Base-by-base conservation (phyloP, 2,329 filamentous ascomycete species). In the Alternaria hordeiaustralica region DNA sequence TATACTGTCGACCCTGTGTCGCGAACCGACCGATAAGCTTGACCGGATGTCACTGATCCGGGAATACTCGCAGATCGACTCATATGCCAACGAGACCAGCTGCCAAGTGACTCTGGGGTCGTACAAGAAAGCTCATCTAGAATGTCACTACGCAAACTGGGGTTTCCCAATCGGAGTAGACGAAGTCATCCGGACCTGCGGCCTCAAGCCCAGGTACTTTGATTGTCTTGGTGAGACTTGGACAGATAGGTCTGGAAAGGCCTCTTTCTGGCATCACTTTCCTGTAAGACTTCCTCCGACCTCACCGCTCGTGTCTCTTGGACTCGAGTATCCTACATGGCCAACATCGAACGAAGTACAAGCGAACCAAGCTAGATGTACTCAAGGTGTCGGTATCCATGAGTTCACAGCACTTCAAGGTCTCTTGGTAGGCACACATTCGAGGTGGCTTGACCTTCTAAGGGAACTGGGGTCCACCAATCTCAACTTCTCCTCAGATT, bases 401-500 rank as follows among this genome's bases (percentile, higher is more conserved):
- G 88, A 90, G 58, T 89, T 83, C 51, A 79, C 82, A 23, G 82
- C 87, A 0, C 84, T 85, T 55, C 84, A 87, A 61, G 79, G 75
- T 1, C 73, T 88, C 0, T 68, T 86, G 1, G 79, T 82, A 0
- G 86, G 86, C 0, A 80, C 78, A 3, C 68, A 79, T 10, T 77
- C 83, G 1, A 80, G 86, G 6, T 87, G 86, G 85, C 72, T 79
- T 1, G 78, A 81, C 3, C 78, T 89, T 0, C 68, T 87, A 0
- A 63, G 82, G 0, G 86, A 88, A 64, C 70, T 89, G 4, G 86
- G 81, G 0, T 83, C 84, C 0, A 82, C 85, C 76, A 87, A 51
- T 62, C 55, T 93, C 4, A 90, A 91, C 64, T 87, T 92, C 64
- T 87, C 86, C 28, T 84, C 83, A 0, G 82, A 87, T 28, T 81